A percentile compares a stretch with the other conserved stretches of the same genome.
Evolutionary conservation across 805 yeast genomes (phyloP).

Genomic region (Pichia californica): DNA sequence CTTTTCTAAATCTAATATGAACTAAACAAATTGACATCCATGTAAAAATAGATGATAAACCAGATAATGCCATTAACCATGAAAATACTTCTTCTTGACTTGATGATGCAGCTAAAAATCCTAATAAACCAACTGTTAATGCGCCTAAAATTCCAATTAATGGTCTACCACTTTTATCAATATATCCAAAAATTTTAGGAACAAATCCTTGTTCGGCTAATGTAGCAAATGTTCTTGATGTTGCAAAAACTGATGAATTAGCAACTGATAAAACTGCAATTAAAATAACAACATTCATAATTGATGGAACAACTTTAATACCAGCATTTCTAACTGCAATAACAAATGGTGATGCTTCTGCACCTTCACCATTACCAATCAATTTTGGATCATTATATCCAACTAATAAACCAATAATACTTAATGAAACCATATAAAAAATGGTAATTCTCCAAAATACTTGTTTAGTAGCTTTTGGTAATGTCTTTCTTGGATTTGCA

Average conservation of each 20-base stretch:
- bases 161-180: slow-evolving; percentile 71
- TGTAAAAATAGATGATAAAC: slow-evolving; percentile 62
- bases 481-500: slow-evolving; percentile 46
- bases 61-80: slow-evolving; percentile 67
- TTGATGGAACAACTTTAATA: slow-evolving; percentile 51
- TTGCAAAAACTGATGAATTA: slow-evolving; percentile 60
- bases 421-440: slow-evolving; percentile 45
- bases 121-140: slow-evolving; percentile 45
- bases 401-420: slow-evolving; percentile 49
- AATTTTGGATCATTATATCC: slow-evolving; percentile 46
- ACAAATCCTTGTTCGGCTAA: slow-evolving; percentile 60
- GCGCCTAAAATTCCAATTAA: slow-evolving; percentile 49
- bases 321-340: slow-evolving; percentile 51
- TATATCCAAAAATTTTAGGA: slow-evolving; percentile 51
- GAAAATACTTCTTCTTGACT: slow-evolving; percentile 49
- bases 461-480: slow-evolving; percentile 55
- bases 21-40: slow-evolving; percentile 65
- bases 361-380: slow-evolving; percentile 41
- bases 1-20: slow-evolving; percentile 60
- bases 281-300: slow-evolving; percentile 62
- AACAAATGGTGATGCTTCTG: slow-evolving; percentile 67
- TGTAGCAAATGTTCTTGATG: slow-evolving; percentile 57
- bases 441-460: slow-evolving; percentile 53
- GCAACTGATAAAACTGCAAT: slow-evolving; percentile 65
- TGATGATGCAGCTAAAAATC: slow-evolving; percentile 52